phyloP scores from a whole-genome alignment of 441 rosid genomes.

The Croton setiger region DNA sequence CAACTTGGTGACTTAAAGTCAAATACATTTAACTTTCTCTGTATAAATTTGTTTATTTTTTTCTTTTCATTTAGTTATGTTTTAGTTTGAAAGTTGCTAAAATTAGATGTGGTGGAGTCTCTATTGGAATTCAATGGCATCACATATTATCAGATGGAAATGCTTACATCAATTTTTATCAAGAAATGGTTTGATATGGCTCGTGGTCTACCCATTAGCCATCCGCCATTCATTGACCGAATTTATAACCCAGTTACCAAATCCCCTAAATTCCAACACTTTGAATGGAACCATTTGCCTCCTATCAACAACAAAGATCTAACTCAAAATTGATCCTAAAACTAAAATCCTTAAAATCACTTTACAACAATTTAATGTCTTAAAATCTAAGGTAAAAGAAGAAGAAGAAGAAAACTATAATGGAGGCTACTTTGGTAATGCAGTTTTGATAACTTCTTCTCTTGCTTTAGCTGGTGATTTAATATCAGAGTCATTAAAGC shows the following conservation, averaged over 20 bases:
- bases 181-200: constrained; percentile 7
- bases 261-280: constrained; percentile 6
- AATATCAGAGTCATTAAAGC: constrained; percentile 20
- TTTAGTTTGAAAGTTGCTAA: constrained; percentile 3
- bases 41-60: background rate
- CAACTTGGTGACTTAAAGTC: constrained; percentile 30
- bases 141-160: constrained; percentile 8
- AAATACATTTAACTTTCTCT: background rate
- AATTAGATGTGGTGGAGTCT: constrained; percentile 23
- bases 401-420: background rate
- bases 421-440: constrained; percentile 40
- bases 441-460: constrained; percentile 26
- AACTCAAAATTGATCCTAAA: background rate
- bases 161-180: background rate
- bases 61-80: background rate
- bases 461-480: constrained; percentile 23
- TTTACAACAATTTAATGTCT: background rate
- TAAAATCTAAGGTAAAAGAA: background rate
- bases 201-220: background rate
- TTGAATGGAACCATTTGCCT: background rate
- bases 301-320: background rate
- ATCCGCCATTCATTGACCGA: constrained; percentile 4
- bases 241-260: background rate
- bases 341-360: background rate
- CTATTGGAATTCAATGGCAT: constrained; percentile 8